phyloP scores from a whole-genome alignment of 768 basidiomycete species.

The Podaxis sp. region DNA sequence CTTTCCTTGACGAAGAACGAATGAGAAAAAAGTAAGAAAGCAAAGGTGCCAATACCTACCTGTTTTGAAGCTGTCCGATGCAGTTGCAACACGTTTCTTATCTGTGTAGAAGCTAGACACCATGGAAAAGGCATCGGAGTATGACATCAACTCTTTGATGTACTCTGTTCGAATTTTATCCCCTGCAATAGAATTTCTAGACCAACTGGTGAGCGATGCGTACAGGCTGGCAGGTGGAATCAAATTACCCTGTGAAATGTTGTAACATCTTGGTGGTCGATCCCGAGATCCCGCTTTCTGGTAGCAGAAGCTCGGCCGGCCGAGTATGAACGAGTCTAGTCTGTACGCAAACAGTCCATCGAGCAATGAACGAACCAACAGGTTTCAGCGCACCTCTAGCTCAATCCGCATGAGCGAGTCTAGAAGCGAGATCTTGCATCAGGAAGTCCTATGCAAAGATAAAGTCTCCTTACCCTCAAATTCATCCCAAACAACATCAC shows the following conservation, averaged over 20 bases:
- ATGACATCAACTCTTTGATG: constrained; percentile 48
- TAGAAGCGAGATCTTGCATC: constrained; percentile 19
- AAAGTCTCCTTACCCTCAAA: constrained; percentile 59
- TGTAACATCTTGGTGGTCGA: constrained; percentile 72
- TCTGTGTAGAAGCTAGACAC: constrained; percentile 65
- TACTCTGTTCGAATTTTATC: constrained; percentile 60
- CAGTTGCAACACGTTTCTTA: constrained; percentile 32
- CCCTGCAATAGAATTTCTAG: constrained; percentile 33
- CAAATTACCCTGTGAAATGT: constrained; percentile 59
- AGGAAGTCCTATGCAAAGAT: neutral
- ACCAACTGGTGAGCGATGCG: constrained; percentile 8
- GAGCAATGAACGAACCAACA: neutral
- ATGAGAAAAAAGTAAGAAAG: neutral
- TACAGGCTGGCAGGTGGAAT: neutral
- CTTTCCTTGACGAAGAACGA: constrained; percentile 36
- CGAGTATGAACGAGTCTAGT: constrained; percentile 83
- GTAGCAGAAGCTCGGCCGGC: constrained; percentile 78
- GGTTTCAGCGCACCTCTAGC: constrained; percentile 57
- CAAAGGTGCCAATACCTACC: constrained; percentile 27
- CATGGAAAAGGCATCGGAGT: constrained; percentile 64
- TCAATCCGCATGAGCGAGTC: constrained; percentile 85
- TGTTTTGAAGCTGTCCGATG: constrained; percentile 40
- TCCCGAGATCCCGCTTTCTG: constrained; percentile 52
- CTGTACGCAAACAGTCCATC: constrained; percentile 30
- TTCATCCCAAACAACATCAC: constrained; percentile 91